Evolutionary conservation across 768 basidiomycete species (phyloP), one percentile per base, ranked within the genome.

Genomic region (Pholiota molesta): DNA sequence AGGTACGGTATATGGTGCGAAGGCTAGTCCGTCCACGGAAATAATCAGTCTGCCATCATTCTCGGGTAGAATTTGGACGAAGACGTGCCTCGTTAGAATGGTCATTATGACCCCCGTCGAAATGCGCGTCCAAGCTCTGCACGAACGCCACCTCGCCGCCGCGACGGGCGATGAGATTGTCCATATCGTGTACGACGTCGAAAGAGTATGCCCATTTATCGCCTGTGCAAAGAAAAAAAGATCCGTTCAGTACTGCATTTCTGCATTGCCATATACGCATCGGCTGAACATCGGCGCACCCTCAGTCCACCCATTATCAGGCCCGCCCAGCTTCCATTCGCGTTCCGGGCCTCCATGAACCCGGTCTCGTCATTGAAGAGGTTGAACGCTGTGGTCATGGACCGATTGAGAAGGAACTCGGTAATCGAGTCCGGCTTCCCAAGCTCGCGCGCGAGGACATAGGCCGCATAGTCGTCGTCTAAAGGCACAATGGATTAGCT

Each of bases 1-100:
- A 94, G 78, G 70, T 94, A 94, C 0, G 92, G 92, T 45, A 94
- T 92, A 70, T 94, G 92, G 63, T 94, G 93, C 0, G 90, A 92
- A 0, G 93, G 92, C 89, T 91, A 60, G 19, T 19, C 28, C 6
- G 5, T 16, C 11, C 11, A 37, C 13, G 13, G 11, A 37, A 40
- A 28, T 1, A 45, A 16, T 39, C 7, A 47, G 51, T 26, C 11
- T 13, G 29, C 26, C 2, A 2, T 8, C 11, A 51, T 16, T 28
- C 44, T 23, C 4, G 40, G 17, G 35, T 9, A 37, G 3, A 37
- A 13, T 16, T 28, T 10, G 19, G 5, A 55, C 23, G 49, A 11
- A 2, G 6, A 68, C 78, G 7, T 57, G 84, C 89, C 81, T 94
- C 92, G 65, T 94, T 95, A 1, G 86, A 88, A 64, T 93, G 92